Conservation (phyloP, 2,329 filamentous ascomycete genomes). For the Exophiala viscosa region DNA sequence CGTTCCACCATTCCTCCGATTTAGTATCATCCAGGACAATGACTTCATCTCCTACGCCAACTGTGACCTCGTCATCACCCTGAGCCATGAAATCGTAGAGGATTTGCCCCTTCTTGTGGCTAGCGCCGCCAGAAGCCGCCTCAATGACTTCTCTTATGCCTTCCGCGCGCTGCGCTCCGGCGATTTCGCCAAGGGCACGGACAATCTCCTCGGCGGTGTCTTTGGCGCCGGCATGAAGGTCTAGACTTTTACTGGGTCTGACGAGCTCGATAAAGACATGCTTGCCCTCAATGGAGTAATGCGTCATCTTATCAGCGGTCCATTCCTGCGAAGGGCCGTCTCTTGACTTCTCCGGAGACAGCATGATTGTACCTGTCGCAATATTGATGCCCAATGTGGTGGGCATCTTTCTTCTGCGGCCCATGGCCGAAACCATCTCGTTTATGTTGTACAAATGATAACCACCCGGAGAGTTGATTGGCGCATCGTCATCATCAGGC, state of each 20-base stretch:
- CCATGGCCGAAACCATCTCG: constrained; percentile 95
- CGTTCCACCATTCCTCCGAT: constrained; percentile 98
- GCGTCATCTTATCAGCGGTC: constrained; percentile 91
- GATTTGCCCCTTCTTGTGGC: constrained; percentile 76
- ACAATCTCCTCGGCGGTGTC: constrained; percentile 96
- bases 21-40: constrained; percentile 82
- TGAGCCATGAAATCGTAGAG: constrained; percentile 97
- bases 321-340: constrained; percentile 88
- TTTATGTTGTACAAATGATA: constrained; percentile 97
- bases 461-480: constrained; percentile 62
- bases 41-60: constrained; percentile 85
- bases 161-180: constrained; percentile 79
- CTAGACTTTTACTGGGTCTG: constrained; percentile 85
- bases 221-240: constrained; percentile 95
- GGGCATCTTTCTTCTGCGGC: constrained; percentile 96
- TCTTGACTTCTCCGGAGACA: constrained; percentile 77
- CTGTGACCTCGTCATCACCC: constrained; percentile 92
- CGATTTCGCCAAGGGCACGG: constrained; percentile 77
- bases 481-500: constrained; percentile 45
- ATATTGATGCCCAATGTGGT: constrained; percentile 95
- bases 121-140: constrained; percentile 63
- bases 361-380: constrained; percentile 80
- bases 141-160: constrained; percentile 77
- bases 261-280: constrained; percentile 95
- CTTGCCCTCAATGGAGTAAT: constrained; percentile 96